phyloP scores from a whole-genome alignment of 1,139 yeast genomes.

The Blastobotrys illinoisensis region DNA sequence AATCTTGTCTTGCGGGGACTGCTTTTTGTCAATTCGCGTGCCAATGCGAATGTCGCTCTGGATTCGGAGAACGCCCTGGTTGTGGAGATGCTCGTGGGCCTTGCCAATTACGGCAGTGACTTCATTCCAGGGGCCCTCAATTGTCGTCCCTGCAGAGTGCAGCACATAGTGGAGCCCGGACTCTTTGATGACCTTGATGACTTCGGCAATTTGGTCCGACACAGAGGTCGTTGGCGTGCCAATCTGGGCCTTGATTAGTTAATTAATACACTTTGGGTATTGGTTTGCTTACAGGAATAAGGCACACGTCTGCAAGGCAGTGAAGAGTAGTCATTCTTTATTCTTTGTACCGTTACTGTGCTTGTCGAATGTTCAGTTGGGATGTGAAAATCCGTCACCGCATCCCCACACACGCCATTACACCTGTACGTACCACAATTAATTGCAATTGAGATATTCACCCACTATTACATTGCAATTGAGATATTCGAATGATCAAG shows the following conservation, averaged over 20 bases:
- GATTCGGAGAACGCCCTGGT: constrained; percentile 63
- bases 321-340: constrained; percentile 45
- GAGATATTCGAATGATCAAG: too few species aligned
- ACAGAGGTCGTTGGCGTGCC: constrained; percentile 77
- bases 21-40: constrained; percentile 40
- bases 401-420: too few species aligned
- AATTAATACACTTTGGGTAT: background rate
- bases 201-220: constrained; percentile 68
- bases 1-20: constrained; percentile 31
- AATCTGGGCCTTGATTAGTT: constrained; percentile 38
- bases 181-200: constrained; percentile 56
- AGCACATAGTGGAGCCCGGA: constrained; percentile 61
- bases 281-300: constrained; percentile 55
- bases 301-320: constrained; percentile 77
- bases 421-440: too few species aligned
- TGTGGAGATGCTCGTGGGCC: constrained; percentile 66
- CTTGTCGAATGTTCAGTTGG: background rate
- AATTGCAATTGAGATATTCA: too few species aligned
- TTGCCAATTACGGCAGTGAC: constrained; percentile 77
- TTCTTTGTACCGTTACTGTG: background rate
- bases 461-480: too few species aligned
- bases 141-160: constrained; percentile 89
- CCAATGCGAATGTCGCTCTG: constrained; percentile 86
- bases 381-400: background rate
- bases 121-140: constrained; percentile 89